Percentiles rank a stretch among this genome's conserved stretches.
Evolutionary conservation across 2,329 filamentous ascomycete genomes (phyloP).

Genomic region (Xenoacremonium recifei): DNA sequence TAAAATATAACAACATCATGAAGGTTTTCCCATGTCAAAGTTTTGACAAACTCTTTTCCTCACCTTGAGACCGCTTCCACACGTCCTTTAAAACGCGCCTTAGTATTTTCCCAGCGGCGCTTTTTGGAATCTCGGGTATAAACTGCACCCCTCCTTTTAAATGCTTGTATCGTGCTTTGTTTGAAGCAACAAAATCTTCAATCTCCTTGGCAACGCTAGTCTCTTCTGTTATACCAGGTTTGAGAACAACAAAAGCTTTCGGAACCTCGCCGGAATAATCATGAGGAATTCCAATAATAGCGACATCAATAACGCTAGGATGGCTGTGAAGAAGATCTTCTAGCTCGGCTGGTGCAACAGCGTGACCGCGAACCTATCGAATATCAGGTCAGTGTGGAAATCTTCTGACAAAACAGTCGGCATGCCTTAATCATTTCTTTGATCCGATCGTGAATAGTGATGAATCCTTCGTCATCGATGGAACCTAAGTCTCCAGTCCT

Average conservation of each 20-base stretch:
- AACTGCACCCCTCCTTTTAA: constrained; percentile 67
- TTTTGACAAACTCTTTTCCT: no score
- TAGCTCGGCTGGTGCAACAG: constrained; percentile 74
- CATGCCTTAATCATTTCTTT: constrained; percentile 62
- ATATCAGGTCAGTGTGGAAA: no score
- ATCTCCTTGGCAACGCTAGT: neutral
- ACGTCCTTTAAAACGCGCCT: constrained; percentile 32
- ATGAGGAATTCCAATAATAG: constrained; percentile 50
- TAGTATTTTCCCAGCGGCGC: constrained; percentile 48
- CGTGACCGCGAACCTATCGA: constrained; percentile 65
- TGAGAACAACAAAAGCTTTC: constrained; percentile 46
- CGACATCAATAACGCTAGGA: constrained; percentile 64
- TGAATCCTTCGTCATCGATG: constrained; percentile 53
- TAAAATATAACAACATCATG: no score
- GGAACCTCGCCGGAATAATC: constrained; percentile 43
- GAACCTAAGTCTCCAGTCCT: constrained; percentile 78
- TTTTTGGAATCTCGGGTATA: constrained; percentile 64
- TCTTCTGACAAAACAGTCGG: no score
- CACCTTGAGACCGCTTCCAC: no score
- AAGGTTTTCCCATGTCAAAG: no score
- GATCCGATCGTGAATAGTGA: constrained; percentile 68
- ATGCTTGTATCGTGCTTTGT: constrained; percentile 60
- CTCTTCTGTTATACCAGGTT: neutral
- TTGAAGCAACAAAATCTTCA: constrained; percentile 32
- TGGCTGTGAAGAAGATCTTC: constrained; percentile 70